A percentile compares a stretch with the other conserved stretches of the same genome.
Conservation (phyloP, 495 filamentous ascomycete genomes). For the Sphaerosporella brunnea region DNA sequence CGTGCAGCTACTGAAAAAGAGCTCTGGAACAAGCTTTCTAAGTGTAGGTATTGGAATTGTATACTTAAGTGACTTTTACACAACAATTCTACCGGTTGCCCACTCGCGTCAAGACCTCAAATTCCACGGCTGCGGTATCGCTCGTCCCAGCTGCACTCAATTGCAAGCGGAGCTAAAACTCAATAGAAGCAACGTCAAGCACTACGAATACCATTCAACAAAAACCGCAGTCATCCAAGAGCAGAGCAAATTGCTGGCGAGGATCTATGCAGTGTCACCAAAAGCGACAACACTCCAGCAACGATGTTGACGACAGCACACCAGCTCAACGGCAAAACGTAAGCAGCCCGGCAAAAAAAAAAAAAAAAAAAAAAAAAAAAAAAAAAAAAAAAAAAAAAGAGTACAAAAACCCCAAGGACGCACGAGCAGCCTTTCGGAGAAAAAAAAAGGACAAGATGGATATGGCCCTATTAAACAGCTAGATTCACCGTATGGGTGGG, state of each 20-base stretch:
- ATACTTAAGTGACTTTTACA: slow-evolving; percentile 7
- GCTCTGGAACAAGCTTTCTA: background rate
- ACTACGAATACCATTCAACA: slow-evolving; percentile 2
- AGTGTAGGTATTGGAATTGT: slow-evolving; percentile 4
- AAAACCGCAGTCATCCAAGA: background rate
- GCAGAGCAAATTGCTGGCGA: background rate
- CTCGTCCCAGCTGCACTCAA: slow-evolving; percentile 1
- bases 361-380: no score
- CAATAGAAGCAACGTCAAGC: background rate
- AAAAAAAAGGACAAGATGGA: background rate
- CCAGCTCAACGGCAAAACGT: background rate
- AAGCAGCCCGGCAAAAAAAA: slow-evolving; percentile 5
- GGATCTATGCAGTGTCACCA: background rate
- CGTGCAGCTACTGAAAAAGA: background rate
- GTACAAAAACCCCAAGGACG: slow-evolving; percentile 6
- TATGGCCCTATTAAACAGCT: slow-evolving; percentile 13
- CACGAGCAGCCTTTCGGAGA: background rate
- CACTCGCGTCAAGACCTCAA: background rate
- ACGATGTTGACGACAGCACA: slow-evolving; percentile 13
- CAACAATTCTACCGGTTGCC: slow-evolving; percentile 1
- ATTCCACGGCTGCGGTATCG: slow-evolving; percentile 8
- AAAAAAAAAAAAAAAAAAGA: no score
- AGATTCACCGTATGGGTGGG: slow-evolving; percentile 16
- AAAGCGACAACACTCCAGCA: slow-evolving; percentile 8
- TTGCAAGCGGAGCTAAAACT: slow-evolving; percentile 7